Percentiles rank a stretch among this genome's conserved stretches.
Evolutionary conservation across 2,329 filamentous ascomycete species (phyloP).

Genomic region (Penicillium sp.): DNA sequence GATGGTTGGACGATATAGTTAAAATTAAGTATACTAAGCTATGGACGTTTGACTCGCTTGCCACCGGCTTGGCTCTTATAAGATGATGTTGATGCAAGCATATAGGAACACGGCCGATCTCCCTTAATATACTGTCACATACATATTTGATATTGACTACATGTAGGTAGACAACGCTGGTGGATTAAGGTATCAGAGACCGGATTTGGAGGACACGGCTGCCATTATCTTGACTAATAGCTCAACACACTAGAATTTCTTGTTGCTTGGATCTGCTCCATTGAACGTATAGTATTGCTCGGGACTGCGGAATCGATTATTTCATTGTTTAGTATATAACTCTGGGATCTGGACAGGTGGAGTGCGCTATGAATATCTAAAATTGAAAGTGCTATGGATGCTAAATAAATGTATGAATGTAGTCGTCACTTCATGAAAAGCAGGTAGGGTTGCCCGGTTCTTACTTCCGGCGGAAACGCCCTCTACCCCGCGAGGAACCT

Average conservation of each 20-base stretch:
- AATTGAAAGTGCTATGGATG: constrained; percentile 6
- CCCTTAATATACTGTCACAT: no score
- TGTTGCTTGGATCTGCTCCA: not conserved
- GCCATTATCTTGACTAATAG: not conserved
- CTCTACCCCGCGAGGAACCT: constrained; percentile 35
- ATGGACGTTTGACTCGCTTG: no score
- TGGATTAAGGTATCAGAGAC: no score
- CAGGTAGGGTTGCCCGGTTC: not conserved
- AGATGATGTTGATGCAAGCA: no score
- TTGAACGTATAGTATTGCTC: not conserved
- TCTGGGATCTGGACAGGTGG: not conserved
- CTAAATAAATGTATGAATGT: constrained; percentile 15
- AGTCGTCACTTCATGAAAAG: constrained; percentile 22
- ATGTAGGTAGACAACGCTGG: no score
- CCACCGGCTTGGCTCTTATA: no score
- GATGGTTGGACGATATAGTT: no score
- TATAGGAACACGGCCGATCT: no score
- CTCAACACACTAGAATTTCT: not conserved
- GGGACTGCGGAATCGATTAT: not conserved
- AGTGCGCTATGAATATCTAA: not conserved
- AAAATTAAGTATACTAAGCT: no score
- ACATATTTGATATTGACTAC: no score
- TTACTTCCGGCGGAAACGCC: constrained; percentile 42
- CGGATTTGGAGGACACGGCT: no score
- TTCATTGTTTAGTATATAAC: no score